Conservation (phyloP, 2,329 filamentous ascomycete species). For the Nakataea oryzae region DNA sequence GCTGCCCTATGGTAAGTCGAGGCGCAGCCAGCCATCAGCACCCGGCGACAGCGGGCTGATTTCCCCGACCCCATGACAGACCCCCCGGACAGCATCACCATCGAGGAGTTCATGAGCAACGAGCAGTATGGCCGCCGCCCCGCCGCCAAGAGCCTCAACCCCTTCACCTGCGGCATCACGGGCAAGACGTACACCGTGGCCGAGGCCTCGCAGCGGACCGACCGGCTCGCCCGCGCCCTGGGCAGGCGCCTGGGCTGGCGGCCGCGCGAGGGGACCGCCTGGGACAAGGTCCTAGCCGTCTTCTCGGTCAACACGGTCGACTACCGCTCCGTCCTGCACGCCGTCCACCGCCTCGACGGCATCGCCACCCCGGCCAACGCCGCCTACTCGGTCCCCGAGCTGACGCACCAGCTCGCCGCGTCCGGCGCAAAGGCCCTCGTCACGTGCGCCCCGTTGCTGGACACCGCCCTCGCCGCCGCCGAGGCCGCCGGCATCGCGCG, state of each 20-base stretch:
- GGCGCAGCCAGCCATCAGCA: background rate
- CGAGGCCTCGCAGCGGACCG: conserved; percentile 8
- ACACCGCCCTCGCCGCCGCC: conserved; percentile 51
- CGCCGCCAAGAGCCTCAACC: conserved; percentile 40
- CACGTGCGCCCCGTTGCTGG: conserved; percentile 55
- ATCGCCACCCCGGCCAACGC: conserved; percentile 61
- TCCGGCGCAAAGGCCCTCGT: conserved; percentile 57
- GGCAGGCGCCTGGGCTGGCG: conserved; percentile 59
- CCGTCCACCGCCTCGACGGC: conserved; percentile 44
- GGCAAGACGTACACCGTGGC: conserved; percentile 9
- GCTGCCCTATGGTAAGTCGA: conserved; percentile 40
- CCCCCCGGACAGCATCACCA: conserved; percentile 62
- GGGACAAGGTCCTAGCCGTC: conserved; percentile 65
- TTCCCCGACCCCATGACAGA: conserved; percentile 21
- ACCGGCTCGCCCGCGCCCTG: conserved; percentile 31
- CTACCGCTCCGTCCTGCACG: conserved; percentile 41
- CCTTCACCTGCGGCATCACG: conserved; percentile 15
- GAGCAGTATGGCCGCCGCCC: conserved; percentile 60
- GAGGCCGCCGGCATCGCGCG: conserved; percentile 49
- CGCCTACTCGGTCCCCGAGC: conserved; percentile 53
- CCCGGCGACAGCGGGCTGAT: background rate
- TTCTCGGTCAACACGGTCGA: conserved; percentile 69
- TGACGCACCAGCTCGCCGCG: conserved; percentile 56
- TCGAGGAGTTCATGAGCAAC: conserved; percentile 67
- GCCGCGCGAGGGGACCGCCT: conserved; percentile 60